Evolutionary conservation across 768 basidiomycete genomes (phyloP), one percentile per base, ranked within the genome.

Genomic region (Xerocomellus dryophilus): DNA sequence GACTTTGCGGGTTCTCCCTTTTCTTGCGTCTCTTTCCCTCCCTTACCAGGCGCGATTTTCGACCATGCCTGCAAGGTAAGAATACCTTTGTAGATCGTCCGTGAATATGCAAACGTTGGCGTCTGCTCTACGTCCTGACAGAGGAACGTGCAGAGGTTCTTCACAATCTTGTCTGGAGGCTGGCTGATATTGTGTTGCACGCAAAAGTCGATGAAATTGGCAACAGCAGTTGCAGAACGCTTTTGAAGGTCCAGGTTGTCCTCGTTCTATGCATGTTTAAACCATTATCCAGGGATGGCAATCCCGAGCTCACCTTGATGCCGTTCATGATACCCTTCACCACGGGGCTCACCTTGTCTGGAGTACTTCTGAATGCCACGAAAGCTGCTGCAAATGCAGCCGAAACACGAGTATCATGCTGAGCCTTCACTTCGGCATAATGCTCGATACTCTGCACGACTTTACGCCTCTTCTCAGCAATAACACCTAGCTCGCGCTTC

Each of bases 281-380:
- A 62, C 56, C 42, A 15, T 35, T 23, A 52, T 9, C 27, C 14
- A 20, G 31, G 7, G 31, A 9, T 45, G 35, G 40, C 17, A n/a
- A 32, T 50, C 44, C 43, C 18, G 7, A 38, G 53, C 81, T 40
- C 48, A 92, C 95, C 83, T 97, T 98, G 76, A 98, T 87, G 21
- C 94, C 92, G 53, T 93, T 96, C 90, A 98, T 98, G 51, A 98
- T 86, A 21, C 91, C 93, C 69, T 95, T 94, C 41, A 99, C 93
- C 44, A 99, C 85, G 0, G 97, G 95, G 61, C 92, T 96, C 57
- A 98, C 86, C 73, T 97, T 98, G 56, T 93, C 84, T 0, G 97
- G 96, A 11, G 92, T 84, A 32, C 83, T 83, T 66, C 82, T 80
- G 59, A 98, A 84, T 8, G 93, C 88, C 12, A 99, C 87, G 59